Percentiles rank a stretch among this genome's conserved stretches.
These are phyloP conservation scores for Thelonectria blattea DNA, from an alignment of 2,329 filamentous ascomycete genomes.

Conservation along the genomic window DNA sequence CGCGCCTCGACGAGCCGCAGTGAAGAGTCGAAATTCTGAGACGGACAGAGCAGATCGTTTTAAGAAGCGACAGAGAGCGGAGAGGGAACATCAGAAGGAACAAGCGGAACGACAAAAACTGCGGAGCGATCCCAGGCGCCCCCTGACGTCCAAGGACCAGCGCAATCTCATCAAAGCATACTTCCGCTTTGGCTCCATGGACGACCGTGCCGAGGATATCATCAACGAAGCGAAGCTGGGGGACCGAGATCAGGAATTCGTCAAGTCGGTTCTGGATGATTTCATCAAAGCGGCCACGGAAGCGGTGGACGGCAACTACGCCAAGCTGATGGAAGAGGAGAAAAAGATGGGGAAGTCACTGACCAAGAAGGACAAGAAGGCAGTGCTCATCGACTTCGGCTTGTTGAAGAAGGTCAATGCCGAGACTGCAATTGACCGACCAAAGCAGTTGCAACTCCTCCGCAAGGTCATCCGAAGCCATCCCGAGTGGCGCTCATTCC, in stretches of 20 bases:
- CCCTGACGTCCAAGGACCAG: constrained; percentile 89
- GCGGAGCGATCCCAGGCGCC: constrained; percentile 83
- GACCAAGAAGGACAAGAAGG: constrained; percentile 98
- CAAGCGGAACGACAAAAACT: constrained; percentile 74
- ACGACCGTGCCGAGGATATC: constrained; percentile 86
- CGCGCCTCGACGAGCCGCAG: constrained; percentile 76
- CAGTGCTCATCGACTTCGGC: constrained; percentile 91
- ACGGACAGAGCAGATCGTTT: constrained; percentile 69
- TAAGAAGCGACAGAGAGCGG: constrained; percentile 64
- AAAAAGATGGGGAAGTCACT: constrained; percentile 80
- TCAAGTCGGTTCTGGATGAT: constrained; percentile 77
- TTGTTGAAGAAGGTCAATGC: constrained; percentile 96
- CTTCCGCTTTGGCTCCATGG: constrained; percentile 87
- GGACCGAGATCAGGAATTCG: constrained; percentile 81
- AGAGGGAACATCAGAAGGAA: constrained; percentile 66
- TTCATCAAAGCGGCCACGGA: constrained; percentile 66
- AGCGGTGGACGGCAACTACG: constrained; percentile 70
- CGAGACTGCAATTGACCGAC: constrained; percentile 91
- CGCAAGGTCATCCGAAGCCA: constrained; percentile 72
- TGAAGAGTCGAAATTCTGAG: constrained; percentile 62
- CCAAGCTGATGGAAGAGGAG: constrained; percentile 78
- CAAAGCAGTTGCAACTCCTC: constrained; percentile 85
- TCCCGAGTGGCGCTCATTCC: constrained; percentile 78
- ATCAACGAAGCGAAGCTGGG: constrained; percentile 84
- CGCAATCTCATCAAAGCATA: constrained; percentile 90